Evolutionary conservation across 371 early-diverging fungal species (phyloP), one percentile per base, ranked within the genome.

Genomic region (Amoeboaphelidium protococcarum): DNA sequence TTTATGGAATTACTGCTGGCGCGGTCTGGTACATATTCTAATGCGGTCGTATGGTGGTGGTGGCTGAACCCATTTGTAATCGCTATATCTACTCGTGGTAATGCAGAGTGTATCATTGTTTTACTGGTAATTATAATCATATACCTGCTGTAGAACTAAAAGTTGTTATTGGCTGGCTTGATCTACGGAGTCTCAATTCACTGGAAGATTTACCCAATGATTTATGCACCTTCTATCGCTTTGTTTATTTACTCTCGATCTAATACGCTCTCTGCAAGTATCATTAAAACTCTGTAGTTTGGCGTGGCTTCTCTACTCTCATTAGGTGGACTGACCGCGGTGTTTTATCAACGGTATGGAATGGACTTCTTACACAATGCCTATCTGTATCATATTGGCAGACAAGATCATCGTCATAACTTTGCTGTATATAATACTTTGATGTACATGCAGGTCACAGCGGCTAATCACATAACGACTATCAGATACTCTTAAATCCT

Each of bases 401-500:
- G 96, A 52, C 79, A 81, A 56, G 96, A 96, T 58, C 96, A 92
- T 57, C 79, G 96, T 1, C 96, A 96, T 67, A 96, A 96, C 67
- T 94, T 91, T 57, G 87, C 90, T 1, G 58, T 82, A 44, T 95
- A 90, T 75, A 94, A 89, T 54, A 82, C 86, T 57, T 72, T 77
- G 44, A 77, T 95, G 47, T 95, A 95, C 54, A 64, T 92, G 21
- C 65, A 65, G 0, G 20, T 10, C 2, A 20, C 47, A 21, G 27
- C n/a, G 22, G 0, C 40, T 12, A 26, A 56, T 37, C 13, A 26
- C n/a, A 26, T 45, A 3, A 71, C 55, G 62, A 44, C 52, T 16
- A 42, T 20, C 13, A 23, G 22, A 56, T 40, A 65, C 20, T 50
- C 68, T 23, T 62, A 71, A 2, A 55, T 82, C 13, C 23, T 75